phyloP scores from a whole-genome alignment of 2,329 filamentous ascomycete species.

The Coniochaeta hoffmannii region DNA sequence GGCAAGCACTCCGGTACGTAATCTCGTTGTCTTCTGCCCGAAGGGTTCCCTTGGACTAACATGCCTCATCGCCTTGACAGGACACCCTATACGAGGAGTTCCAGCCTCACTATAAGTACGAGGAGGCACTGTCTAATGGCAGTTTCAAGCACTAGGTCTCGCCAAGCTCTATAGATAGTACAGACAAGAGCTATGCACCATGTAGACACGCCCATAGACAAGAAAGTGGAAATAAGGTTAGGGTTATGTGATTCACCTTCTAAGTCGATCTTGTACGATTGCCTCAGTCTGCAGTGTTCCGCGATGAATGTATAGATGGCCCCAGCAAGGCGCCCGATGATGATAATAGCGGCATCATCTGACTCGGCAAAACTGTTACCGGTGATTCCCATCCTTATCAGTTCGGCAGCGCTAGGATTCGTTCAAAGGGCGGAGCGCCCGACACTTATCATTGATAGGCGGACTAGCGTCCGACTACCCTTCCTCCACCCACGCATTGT shows the following conservation, averaged over 20 bases:
- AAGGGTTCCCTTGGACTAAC: background rate
- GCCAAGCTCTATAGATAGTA: background rate
- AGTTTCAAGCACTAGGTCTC: conserved; percentile 31
- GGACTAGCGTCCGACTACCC: background rate
- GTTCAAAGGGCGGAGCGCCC: no score
- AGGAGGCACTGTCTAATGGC: background rate
- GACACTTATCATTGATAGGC: background rate
- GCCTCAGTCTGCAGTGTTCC: no score
- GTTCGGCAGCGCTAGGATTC: no score
- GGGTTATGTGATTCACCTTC: no score
- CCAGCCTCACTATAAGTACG: conserved; percentile 31
- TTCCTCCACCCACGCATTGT: no score
- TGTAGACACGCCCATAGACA: no score
- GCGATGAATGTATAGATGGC: no score
- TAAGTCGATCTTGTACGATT: no score
- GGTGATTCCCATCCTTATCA: background rate
- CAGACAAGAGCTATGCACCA: no score
- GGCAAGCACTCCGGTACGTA: conserved; percentile 27
- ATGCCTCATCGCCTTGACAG: conserved; percentile 1
- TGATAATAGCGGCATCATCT: no score
- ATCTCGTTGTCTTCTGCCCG: background rate
- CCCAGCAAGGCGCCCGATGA: no score
- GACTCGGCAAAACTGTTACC: background rate
- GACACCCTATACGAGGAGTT: conserved; percentile 44
- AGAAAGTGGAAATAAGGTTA: no score